phyloP scores from a whole-genome alignment of 192 early-diverging fungal genomes.

The Lobosporangium transversale region DNA sequence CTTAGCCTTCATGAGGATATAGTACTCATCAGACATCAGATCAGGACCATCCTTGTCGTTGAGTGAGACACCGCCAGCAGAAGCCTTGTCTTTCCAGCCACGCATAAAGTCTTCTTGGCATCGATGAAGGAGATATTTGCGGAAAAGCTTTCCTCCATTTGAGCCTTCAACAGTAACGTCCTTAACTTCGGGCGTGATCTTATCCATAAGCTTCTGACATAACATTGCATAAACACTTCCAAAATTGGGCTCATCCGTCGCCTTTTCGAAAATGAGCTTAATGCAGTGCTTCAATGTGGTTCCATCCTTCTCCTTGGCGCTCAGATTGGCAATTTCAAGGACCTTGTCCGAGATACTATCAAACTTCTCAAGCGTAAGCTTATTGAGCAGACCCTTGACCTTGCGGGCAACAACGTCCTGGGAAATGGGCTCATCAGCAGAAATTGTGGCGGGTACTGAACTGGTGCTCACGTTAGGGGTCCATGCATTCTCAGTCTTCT shows the following conservation, averaged over 20 bases:
- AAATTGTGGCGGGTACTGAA: conserved; percentile 50
- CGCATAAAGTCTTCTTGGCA: conserved; percentile 97
- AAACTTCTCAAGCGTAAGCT: conserved; percentile 97
- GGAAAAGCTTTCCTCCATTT: conserved; percentile 79
- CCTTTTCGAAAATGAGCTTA: conserved; percentile 92
- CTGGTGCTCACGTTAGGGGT: conserved; percentile 61
- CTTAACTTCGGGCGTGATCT: conserved; percentile 61
- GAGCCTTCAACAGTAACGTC: conserved; percentile 70
- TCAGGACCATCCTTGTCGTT: conserved; percentile 69
- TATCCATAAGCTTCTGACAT: conserved; percentile 82
- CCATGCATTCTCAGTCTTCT: conserved; percentile 88
- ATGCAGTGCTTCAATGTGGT: conserved; percentile 84
- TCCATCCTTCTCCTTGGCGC: conserved; percentile 71
- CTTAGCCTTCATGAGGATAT: conserved; percentile 90
- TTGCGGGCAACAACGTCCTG: conserved; percentile 77
- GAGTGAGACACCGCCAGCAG: conserved; percentile 55
- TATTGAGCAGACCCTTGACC: conserved; percentile 93
- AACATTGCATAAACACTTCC: conserved; percentile 89
- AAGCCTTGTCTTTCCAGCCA: conserved; percentile 86
- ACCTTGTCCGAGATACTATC: conserved; percentile 87
- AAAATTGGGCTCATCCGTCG: conserved; percentile 94
- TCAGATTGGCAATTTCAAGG: conserved; percentile 77
- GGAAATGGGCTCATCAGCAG: conserved; percentile 52
- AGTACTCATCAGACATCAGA: conserved; percentile 84
- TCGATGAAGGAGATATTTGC: conserved; percentile 89